Evolutionary conservation across 2,329 filamentous ascomycete genomes (phyloP).

Genomic region (Hypoxylon sp.): DNA sequence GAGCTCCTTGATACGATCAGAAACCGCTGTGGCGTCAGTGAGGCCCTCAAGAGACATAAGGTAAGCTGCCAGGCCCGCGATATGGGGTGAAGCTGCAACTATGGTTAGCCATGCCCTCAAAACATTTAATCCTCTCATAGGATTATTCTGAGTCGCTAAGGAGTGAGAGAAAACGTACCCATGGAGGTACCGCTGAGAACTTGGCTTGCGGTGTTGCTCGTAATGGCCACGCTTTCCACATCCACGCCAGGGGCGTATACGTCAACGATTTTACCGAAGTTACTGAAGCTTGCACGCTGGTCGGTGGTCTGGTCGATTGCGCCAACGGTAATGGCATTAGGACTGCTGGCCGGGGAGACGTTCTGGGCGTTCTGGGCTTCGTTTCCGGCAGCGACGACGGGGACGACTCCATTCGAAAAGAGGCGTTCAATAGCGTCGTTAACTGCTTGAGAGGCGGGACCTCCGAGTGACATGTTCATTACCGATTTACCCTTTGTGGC

Average conservation of each 20-base stretch:
- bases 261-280: slow-evolving; percentile 69
- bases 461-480: slow-evolving; percentile 76
- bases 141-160: background rate
- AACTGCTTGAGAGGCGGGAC: slow-evolving; percentile 63
- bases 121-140: background rate
- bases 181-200: slow-evolving; percentile 71
- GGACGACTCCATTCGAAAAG: slow-evolving; percentile 66
- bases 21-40: slow-evolving; percentile 61
- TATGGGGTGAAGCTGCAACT: slow-evolving; percentile 73
- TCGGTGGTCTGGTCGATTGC: slow-evolving; percentile 69
- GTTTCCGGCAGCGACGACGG: slow-evolving; percentile 74
- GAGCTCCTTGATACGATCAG: slow-evolving; percentile 66
- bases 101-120: slow-evolving; percentile 38
- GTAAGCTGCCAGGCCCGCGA: slow-evolving; percentile 78
- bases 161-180: slow-evolving; percentile 53
- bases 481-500: slow-evolving; percentile 65
- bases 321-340: slow-evolving; percentile 72
- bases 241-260: slow-evolving; percentile 70
- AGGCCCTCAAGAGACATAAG: slow-evolving; percentile 71
- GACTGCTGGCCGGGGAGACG: slow-evolving; percentile 68
- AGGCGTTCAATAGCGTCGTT: slow-evolving; percentile 69
- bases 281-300: slow-evolving; percentile 68
- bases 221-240: slow-evolving; percentile 67
- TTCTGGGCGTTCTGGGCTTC: slow-evolving; percentile 66
- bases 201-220: slow-evolving; percentile 61